A percentile compares a stretch with the other conserved stretches of the same genome.
These are phyloP conservation scores for Vanderwaltozyma polyspora DNA, from an alignment of 805 yeast species.

Conservation along the genomic window DNA sequence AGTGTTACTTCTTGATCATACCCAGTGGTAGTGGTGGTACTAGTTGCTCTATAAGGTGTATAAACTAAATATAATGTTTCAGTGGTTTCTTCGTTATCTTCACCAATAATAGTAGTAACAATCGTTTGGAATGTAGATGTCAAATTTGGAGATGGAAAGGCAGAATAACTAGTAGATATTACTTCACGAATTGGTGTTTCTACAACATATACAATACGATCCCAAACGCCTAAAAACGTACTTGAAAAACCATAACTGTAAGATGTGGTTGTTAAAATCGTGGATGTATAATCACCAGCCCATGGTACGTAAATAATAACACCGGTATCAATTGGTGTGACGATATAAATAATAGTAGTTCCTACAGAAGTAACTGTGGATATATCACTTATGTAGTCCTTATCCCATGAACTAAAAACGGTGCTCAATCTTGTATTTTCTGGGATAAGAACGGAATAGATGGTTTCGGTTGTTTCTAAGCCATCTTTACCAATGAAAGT, in stretches of 20 bases:
- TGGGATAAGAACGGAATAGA: neutral
- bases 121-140: neutral
- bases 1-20: neutral
- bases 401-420: neutral
- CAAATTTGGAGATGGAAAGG: neutral
- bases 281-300: neutral
- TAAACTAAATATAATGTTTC: neutral
- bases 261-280: neutral
- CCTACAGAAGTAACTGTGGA: neutral
- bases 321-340: neutral
- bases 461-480: neutral
- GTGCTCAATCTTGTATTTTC: neutral
- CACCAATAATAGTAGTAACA: neutral
- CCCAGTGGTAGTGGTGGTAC: neutral
- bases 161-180: neutral
- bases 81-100: neutral
- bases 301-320: neutral
- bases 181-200: neutral
- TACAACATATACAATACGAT: neutral
- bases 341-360: neutral
- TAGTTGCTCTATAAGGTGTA: neutral
- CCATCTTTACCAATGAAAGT: neutral
- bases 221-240: constrained; percentile 1
- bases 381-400: neutral
- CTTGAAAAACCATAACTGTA: neutral